phyloP scores from a whole-genome alignment of 1,284 basidiomycete genomes.

The Rugosomyces carneus region DNA sequence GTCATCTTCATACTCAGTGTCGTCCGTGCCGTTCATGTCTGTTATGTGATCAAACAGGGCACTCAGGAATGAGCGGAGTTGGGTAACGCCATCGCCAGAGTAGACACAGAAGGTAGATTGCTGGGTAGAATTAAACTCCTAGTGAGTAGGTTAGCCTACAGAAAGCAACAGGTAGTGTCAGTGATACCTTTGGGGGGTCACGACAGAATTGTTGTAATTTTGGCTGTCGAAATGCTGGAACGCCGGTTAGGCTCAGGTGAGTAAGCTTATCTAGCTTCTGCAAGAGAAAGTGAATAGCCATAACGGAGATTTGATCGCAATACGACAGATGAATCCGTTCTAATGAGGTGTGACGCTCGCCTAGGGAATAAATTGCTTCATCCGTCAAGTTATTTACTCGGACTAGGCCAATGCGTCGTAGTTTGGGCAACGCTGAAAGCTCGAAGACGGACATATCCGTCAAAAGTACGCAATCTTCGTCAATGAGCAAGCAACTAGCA shows the following conservation, averaged over 20 bases:
- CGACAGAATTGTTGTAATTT: conserved; percentile 92
- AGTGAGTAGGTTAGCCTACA: conserved; percentile 2
- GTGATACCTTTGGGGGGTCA: conserved; percentile 70
- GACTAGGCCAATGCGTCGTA: conserved; percentile 93
- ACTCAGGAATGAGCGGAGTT: conserved; percentile 75
- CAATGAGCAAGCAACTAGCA: conserved; percentile 6
- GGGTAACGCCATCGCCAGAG: conserved; percentile 85
- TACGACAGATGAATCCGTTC: conserved; percentile 97
- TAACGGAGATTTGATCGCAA: conserved; percentile 92
- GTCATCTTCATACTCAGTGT: conserved; percentile 71
- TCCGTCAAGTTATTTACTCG: conserved; percentile 92
- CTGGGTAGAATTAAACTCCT: conserved; percentile 93
- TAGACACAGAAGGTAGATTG: conserved; percentile 96
- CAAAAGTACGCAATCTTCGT: conserved; percentile 74
- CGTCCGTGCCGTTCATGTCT: conserved; percentile 63
- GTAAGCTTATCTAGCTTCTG: conserved; percentile 85
- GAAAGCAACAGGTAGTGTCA: background rate
- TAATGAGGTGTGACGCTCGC: conserved; percentile 74
- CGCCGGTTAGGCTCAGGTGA: conserved; percentile 95
- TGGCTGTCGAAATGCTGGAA: conserved; percentile 81
- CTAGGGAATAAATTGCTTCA: conserved; percentile 85
- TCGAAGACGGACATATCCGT: conserved; percentile 96
- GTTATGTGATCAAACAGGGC: conserved; percentile 68
- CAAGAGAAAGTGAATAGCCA: conserved; percentile 87
- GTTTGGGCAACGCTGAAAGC: conserved; percentile 81